phyloP scores from a whole-genome alignment of 352 stramenopile species.

The Phytophthora syringae region DNA sequence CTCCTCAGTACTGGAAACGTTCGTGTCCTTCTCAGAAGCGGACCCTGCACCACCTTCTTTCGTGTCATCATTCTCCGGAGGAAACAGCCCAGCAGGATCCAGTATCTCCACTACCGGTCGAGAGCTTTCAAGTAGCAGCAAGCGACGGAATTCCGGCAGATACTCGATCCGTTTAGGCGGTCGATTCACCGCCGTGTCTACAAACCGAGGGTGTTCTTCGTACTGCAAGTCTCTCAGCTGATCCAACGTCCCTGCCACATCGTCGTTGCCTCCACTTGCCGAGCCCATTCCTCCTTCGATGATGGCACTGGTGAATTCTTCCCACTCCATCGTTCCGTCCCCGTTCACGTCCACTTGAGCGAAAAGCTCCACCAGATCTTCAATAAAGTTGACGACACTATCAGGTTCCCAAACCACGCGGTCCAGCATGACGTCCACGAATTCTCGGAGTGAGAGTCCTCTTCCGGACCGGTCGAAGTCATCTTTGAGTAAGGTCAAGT shows the following conservation, averaged over 20 bases:
- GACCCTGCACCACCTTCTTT: slow-evolving; percentile 8
- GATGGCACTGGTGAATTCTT: slow-evolving; percentile 85
- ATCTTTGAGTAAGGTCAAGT: slow-evolving; percentile 63
- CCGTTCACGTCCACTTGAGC: slow-evolving; percentile 81
- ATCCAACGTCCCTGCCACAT: slow-evolving; percentile 41
- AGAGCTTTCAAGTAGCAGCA: slow-evolving; percentile 69
- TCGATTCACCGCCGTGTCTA: slow-evolving; percentile 53
- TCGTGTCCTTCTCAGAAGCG: slow-evolving; percentile 13
- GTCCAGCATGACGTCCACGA: slow-evolving; percentile 79
- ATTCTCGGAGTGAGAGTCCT: slow-evolving; percentile 64
- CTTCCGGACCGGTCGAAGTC: slow-evolving; percentile 69
- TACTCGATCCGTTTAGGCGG: slow-evolving; percentile 69
- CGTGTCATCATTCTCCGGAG: slow-evolving; percentile 30
- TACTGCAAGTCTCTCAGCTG: slow-evolving; percentile 77
- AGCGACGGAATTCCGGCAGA: slow-evolving; percentile 57
- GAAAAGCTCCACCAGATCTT: slow-evolving; percentile 83
- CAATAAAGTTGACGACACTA: slow-evolving; percentile 66
- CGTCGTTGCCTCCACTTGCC: slow-evolving; percentile 18
- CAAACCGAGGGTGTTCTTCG: slow-evolving; percentile 65
- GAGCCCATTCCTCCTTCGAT: slow-evolving; percentile 82
- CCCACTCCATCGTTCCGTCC: slow-evolving; percentile 83
- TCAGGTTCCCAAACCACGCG: slow-evolving; percentile 64
- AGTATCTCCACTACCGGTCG: slow-evolving; percentile 76
- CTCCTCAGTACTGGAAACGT: slow-evolving; percentile 10
- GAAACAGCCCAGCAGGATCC: slow-evolving; percentile 53